Evolutionary conservation across 768 basidiomycete genomes (phyloP).

Genomic region (Cyathus striatus): DNA sequence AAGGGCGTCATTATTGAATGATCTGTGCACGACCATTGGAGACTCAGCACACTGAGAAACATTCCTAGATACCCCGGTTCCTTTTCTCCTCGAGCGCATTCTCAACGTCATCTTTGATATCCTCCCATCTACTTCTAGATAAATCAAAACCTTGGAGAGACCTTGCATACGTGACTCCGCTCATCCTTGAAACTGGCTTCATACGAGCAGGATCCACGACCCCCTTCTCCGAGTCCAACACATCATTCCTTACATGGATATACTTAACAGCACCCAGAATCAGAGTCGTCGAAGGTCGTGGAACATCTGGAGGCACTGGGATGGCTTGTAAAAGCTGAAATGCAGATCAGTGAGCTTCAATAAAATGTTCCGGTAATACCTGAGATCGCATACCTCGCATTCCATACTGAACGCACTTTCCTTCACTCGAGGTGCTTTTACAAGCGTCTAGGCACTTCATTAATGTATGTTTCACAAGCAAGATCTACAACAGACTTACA

Average conservation of each 20-base stretch:
- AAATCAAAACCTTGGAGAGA: constrained; percentile 47
- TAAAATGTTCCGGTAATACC: background rate
- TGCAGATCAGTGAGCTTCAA: constrained; percentile 17
- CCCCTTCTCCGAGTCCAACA: constrained; percentile 25
- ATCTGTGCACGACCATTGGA: no score
- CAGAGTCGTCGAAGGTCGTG: constrained; percentile 30
- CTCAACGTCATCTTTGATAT: constrained; percentile 26
- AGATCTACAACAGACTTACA: constrained; percentile 26
- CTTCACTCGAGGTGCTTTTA: constrained; percentile 50
- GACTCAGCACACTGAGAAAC: no score
- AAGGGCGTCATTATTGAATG: no score
- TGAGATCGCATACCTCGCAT: constrained; percentile 35
- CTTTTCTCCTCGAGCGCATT: constrained; percentile 1
- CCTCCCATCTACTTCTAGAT: constrained; percentile 47
- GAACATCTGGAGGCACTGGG: constrained; percentile 35
- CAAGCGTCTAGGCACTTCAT: constrained; percentile 30
- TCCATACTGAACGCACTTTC: constrained; percentile 65
- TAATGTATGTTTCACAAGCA: background rate
- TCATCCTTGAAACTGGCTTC: constrained; percentile 45
- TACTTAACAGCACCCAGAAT: constrained; percentile 50
- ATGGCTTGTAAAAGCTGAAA: constrained; percentile 36
- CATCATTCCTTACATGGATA: constrained; percentile 54
- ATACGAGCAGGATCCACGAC: constrained; percentile 44
- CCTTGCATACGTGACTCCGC: constrained; percentile 41
- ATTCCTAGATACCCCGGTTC: no score